A percentile compares a stretch with the other conserved stretches of the same genome.
These are phyloP conservation scores for Pseudoneurospora amorphoporcata DNA, from an alignment of 495 filamentous ascomycete genomes.

Conservation along the genomic window DNA sequence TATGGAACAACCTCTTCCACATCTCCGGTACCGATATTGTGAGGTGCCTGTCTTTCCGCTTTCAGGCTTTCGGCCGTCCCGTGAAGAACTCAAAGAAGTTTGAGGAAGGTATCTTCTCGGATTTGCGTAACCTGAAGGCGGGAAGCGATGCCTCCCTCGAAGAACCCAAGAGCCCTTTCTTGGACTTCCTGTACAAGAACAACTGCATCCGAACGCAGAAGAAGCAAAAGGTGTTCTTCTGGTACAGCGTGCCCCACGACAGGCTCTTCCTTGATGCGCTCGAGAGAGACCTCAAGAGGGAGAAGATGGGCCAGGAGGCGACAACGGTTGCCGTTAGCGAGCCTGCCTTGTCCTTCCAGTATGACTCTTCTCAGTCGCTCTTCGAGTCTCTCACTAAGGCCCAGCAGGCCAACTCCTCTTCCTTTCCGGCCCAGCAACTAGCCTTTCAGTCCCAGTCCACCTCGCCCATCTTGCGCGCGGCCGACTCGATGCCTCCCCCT, in stretches of 20 bases:
- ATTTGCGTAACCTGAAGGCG: conserved; percentile 94
- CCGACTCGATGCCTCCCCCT: conserved; percentile 58
- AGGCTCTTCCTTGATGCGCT: conserved; percentile 93
- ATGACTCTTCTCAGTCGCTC: conserved; percentile 96
- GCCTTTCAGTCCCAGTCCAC: conserved; percentile 65
- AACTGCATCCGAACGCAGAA: conserved; percentile 99
- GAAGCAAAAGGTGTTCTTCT: conserved; percentile 99
- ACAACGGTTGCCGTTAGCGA: conserved; percentile 94
- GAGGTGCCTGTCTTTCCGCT: conserved; percentile 93
- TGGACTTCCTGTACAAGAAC: conserved; percentile 99
- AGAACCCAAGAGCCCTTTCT: conserved; percentile 95
- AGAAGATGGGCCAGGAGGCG: conserved; percentile 98
- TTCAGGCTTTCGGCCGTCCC: conserved; percentile 94
- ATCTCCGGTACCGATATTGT: conserved; percentile 98
- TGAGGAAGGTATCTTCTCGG: conserved; percentile 98
- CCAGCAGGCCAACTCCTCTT: conserved; percentile 94
- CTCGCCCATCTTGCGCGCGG: conserved; percentile 82
- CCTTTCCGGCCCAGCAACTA: conserved; percentile 77
- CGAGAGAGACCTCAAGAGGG: conserved; percentile 93
- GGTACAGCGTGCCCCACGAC: conserved; percentile 98
- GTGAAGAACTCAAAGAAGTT: conserved; percentile 99
- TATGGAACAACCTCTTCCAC: conserved; percentile 98
- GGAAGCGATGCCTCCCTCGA: conserved; percentile 98
- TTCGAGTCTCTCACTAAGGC: conserved; percentile 99
- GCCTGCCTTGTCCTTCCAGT: conserved; percentile 94